Base-by-base conservation (phyloP, 2,329 filamentous ascomycete species). In the Rasamsonia emersonii region DNA sequence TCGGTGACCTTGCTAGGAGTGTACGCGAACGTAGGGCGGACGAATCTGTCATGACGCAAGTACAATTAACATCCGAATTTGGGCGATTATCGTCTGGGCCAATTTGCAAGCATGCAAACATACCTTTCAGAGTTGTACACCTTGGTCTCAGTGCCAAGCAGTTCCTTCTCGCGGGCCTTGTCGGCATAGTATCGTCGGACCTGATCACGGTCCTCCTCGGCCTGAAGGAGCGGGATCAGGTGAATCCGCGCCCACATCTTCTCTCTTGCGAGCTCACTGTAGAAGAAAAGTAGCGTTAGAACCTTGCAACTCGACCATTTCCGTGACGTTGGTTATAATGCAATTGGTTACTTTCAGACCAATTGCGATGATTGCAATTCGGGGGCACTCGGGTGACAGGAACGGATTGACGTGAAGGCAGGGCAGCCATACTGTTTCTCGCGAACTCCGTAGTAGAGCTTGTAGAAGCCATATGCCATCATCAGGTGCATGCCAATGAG, bases 161-260 rank as follows among this genome's bases (percentile, higher is more conserved):
- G 67, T 64, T 86, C 81, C 74, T 88, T 86, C 75, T 96, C 91
- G 45, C 91, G 75, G 45, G 78, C 79, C 73, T 86, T 78, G 62
- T 93, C 85, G 37, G 91, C 91, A 45, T 81, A 74, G 62, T 89
- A 75, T 54, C 89, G 73, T 46, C 91, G 76, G 42, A 94, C 88
- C 59, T 89, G 81, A 65, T 98, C 91, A 40, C 91, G 81, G 68
- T 98, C 91, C 62, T 94, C 86, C 59, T 98, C 91, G 35, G 91
- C 91, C 61, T 96, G 89, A 43, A 98, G 77, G 42, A 94, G 68
- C 37, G 91, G 91, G 53, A 89, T 91, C 43, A 98, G 73, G 65
- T 96, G 78, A 64, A 98, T 93, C 56, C 91, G 82, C 40, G 85
- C 77, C 91, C 91, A 98, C 77, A 94, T 91, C 72, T 96, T 98